A percentile compares a stretch with the other conserved stretches of the same genome.
phyloP scores from a whole-genome alignment of 768 basidiomycete species.

The Lentinula raphanica region DNA sequence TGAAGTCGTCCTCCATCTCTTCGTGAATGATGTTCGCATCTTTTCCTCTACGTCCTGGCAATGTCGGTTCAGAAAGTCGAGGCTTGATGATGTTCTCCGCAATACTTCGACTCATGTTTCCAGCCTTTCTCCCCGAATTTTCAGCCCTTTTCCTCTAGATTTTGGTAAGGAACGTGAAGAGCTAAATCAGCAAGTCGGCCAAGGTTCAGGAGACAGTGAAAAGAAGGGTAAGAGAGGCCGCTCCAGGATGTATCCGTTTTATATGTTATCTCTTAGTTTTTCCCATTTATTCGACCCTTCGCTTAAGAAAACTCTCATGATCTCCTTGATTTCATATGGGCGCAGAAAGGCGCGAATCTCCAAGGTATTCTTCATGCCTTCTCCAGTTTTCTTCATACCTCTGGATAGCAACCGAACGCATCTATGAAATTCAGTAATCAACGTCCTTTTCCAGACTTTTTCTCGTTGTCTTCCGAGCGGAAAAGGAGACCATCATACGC shows the following conservation, averaged over 20 bases:
- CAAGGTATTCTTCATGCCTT: background rate
- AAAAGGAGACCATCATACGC: background rate
- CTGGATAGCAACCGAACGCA: too few species aligned
- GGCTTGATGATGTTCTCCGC: background rate
- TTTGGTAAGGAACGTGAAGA: background rate
- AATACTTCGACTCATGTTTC: background rate
- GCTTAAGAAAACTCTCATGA: slow-evolving; percentile 1
- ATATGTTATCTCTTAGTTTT: background rate
- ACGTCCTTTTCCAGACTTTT: background rate
- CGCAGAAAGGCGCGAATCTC: background rate
- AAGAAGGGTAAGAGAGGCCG: background rate
- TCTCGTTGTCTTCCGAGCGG: background rate
- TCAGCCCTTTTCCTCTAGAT: background rate
- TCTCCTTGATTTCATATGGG: background rate
- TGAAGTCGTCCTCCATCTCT: background rate
- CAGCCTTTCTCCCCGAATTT: background rate
- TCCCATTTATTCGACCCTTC: background rate
- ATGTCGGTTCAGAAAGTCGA: background rate
- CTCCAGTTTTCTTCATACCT: background rate
- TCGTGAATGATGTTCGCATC: background rate
- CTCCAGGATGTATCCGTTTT: background rate
- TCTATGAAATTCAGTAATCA: too few species aligned
- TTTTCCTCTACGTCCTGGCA: background rate
- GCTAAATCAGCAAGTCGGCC: background rate
- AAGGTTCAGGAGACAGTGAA: background rate